These are phyloP conservation scores for Trichophyton schoenleinii DNA, from an alignment of 2,329 filamentous ascomycete species.

Conservation along the genomic window DNA sequence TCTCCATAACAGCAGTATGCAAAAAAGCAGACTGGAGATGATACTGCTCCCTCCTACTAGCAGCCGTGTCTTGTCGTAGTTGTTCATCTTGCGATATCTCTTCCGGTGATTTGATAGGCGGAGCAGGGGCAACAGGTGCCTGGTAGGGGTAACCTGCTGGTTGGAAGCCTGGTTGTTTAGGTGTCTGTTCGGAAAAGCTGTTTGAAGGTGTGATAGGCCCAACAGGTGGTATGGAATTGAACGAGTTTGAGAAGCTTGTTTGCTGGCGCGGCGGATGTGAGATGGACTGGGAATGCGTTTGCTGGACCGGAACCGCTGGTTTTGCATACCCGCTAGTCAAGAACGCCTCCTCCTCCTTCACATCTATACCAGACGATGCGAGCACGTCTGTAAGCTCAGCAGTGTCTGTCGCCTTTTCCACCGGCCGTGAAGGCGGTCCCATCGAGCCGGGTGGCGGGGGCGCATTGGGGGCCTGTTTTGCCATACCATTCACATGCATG, in stretches of 20 bases:
- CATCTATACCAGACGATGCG: conserved; percentile 71
- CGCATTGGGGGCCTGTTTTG: conserved; percentile 33
- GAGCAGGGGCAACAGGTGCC: conserved; percentile 47
- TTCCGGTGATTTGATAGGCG: conserved; percentile 6
- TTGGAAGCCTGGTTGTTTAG: conserved; percentile 41
- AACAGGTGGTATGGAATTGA: conserved; percentile 30
- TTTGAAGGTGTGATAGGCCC: conserved; percentile 27
- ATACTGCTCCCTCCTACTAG: conserved; percentile 50
- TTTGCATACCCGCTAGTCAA: conserved; percentile 46
- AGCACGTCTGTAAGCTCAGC: conserved; percentile 73
- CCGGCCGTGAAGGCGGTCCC: conserved; percentile 51
- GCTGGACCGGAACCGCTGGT: conserved; percentile 37
- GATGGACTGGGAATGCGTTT: conserved; percentile 24
- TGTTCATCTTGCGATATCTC: conserved; percentile 37
- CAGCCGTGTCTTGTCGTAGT: conserved; percentile 51
- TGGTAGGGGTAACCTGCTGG: conserved; percentile 51
- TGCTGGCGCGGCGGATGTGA: conserved; percentile 26
- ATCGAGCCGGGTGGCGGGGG: conserved; percentile 37
- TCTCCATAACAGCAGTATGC: conserved; percentile 45
- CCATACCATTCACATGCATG: conserved; percentile 40
- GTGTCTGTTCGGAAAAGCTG: conserved; percentile 39
- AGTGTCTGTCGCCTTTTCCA: conserved; percentile 40
- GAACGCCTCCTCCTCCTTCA: conserved; percentile 75
- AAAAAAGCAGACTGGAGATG: conserved; percentile 66
- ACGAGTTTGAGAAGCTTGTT: conserved; percentile 28